Conservation (phyloP, 192 early-diverging fungal genomes). For the Coemansia sp. region DNA sequence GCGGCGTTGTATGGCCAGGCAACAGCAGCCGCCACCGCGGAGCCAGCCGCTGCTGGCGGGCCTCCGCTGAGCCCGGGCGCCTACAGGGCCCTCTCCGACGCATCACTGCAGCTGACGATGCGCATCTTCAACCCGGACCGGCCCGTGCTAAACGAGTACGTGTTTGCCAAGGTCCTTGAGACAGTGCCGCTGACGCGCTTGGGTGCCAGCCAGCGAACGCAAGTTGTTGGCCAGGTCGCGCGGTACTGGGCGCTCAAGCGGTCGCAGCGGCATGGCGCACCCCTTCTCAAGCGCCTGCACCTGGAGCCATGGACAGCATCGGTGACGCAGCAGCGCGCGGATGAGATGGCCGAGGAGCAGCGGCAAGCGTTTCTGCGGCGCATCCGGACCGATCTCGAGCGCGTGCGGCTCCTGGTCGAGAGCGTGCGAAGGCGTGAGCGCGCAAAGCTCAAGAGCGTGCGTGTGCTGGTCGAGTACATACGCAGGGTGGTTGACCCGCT, state of each 20-base stretch:
- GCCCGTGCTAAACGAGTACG: constrained; percentile 48
- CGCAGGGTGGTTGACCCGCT: constrained; percentile 73
- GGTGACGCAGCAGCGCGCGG: constrained; percentile 71
- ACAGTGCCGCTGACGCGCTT: constrained; percentile 5
- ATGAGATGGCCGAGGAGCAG: constrained; percentile 75
- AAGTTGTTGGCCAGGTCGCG: constrained; percentile 57
- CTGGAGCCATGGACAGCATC: constrained; percentile 97
- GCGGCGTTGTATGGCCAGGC: constrained; percentile 14
- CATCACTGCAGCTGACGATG: constrained; percentile 52
- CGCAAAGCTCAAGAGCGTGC: constrained; percentile 66
- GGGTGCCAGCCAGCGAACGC: constrained; percentile 12
- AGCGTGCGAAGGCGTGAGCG: constrained; percentile 77
- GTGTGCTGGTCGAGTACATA: constrained; percentile 66
- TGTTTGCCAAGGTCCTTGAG: constrained; percentile 15
- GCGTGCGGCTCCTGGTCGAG: constrained; percentile 76
- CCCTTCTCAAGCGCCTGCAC: constrained; percentile 92
- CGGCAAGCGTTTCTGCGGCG: constrained; percentile 62
- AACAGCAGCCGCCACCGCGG: neutral
- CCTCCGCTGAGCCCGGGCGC: neutral
- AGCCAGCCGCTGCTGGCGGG: neutral
- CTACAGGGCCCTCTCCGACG: constrained; percentile 6
- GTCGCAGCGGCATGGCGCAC: constrained; percentile 85
- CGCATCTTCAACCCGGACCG: constrained; percentile 40
- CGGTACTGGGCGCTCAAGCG: constrained; percentile 97
- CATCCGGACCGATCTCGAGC: constrained; percentile 85